phyloP scores from a whole-genome alignment of 352 stramenopile species.

The Phytophthora megakarya region DNA sequence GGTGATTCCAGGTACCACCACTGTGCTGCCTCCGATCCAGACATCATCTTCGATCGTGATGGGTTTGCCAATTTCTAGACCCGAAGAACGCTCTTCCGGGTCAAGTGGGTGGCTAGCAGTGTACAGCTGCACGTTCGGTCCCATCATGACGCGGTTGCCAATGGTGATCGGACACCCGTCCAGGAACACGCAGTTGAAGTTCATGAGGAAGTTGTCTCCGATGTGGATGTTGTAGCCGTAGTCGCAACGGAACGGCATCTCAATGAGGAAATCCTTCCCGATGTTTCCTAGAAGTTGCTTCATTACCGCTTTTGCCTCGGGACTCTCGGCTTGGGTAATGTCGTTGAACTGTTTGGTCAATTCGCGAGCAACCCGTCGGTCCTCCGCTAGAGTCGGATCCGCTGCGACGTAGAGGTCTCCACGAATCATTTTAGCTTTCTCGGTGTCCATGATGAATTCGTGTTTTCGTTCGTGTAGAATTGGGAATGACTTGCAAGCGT shows the following conservation, averaged over 20 bases:
- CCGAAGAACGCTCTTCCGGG: constrained; percentile 36
- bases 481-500: background rate
- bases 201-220: constrained; percentile 76
- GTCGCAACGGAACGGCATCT: constrained; percentile 86
- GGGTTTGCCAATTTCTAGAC: constrained; percentile 57
- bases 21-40: constrained; percentile 77
- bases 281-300: constrained; percentile 42
- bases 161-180: constrained; percentile 79
- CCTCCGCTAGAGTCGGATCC: constrained; percentile 38
- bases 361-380: constrained; percentile 34
- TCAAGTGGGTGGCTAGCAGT: constrained; percentile 78
- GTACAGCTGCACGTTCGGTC: constrained; percentile 73
- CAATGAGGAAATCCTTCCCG: constrained; percentile 51
- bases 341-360: constrained; percentile 48
- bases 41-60: constrained; percentile 83
- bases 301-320: constrained; percentile 29
- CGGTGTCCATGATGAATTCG: background rate
- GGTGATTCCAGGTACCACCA: constrained; percentile 63
- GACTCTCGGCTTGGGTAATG: constrained; percentile 24
- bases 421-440: constrained; percentile 62
- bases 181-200: constrained; percentile 86
- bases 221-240: constrained; percentile 86
- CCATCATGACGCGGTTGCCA: constrained; percentile 70
- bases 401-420: constrained; percentile 50
- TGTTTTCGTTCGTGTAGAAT: background rate